phyloP scores from a whole-genome alignment of 2,329 filamentous ascomycete genomes.

The Metarhizium humberi region DNA sequence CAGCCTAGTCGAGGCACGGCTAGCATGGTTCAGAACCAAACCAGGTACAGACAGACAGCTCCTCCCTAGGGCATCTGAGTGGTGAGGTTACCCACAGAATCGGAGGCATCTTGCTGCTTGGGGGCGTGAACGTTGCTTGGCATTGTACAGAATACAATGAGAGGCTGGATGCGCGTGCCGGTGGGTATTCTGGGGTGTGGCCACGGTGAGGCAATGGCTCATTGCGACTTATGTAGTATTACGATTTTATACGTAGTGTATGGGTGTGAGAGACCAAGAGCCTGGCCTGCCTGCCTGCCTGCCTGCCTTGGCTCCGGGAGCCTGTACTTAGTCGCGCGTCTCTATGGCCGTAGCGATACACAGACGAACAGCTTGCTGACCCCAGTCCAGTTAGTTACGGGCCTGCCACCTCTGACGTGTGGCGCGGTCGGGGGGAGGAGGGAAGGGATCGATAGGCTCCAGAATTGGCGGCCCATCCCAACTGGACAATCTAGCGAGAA shows the following conservation, averaged over 20 bases:
- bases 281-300: neutral
- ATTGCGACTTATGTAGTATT: neutral
- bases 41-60: neutral
- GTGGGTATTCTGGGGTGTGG: neutral
- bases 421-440: slow-evolving; percentile 19
- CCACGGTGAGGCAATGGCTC: neutral
- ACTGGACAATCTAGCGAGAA: neutral
- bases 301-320: neutral
- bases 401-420: neutral
- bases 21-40: slow-evolving; percentile 3
- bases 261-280: neutral
- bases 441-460: slow-evolving; percentile 18
- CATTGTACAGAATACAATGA: neutral
- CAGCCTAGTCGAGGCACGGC: slow-evolving; percentile 2
- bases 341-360: neutral
- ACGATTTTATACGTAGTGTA: neutral
- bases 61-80: neutral
- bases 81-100: neutral
- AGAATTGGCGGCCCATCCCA: slow-evolving; percentile 5
- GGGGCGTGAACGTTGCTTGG: neutral
- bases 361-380: slow-evolving; percentile 4
- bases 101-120: neutral
- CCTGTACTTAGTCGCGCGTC: neutral
- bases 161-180: neutral
- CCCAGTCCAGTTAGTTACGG: slow-evolving; percentile 8